A percentile compares a stretch with the other conserved stretches of the same genome.
phyloP scores from a whole-genome alignment of 305 asterid species.

The Plantago coronopus region DNA sequence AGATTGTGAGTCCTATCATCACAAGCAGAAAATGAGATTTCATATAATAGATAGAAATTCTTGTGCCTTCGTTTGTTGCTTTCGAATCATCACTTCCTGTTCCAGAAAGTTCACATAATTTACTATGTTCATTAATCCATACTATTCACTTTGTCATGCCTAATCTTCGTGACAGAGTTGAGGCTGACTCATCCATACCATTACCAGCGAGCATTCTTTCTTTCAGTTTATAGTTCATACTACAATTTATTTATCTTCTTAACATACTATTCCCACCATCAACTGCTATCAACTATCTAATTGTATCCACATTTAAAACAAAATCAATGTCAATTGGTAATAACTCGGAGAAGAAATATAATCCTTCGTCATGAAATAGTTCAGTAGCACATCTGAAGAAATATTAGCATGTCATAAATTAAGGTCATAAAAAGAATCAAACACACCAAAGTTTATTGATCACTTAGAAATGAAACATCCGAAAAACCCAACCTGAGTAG shows the following conservation, averaged over 20 bases:
- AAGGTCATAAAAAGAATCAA: no score
- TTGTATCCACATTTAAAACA: constrained; percentile 36
- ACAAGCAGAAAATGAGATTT: constrained; percentile 43
- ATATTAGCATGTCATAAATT: no score
- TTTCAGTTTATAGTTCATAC: no score
- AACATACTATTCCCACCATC: constrained; percentile 45
- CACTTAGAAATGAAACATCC: no score
- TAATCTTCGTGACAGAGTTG: constrained; percentile 45
- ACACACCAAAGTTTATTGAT: no score
- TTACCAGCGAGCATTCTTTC: constrained; percentile 57
- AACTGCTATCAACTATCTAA: constrained; percentile 40
- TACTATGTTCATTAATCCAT: constrained; percentile 29
- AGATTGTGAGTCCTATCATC: constrained; percentile 53
- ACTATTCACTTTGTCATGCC: constrained; percentile 39
- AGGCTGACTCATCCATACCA: constrained; percentile 58
- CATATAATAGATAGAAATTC: constrained; percentile 39
- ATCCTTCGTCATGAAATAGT: constrained; percentile 40
- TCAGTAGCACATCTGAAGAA: no score
- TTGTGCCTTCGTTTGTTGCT: constrained; percentile 49
- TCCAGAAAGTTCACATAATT: constrained; percentile 46
- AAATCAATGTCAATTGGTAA: constrained; percentile 33
- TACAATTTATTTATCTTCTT: constrained; percentile 56
- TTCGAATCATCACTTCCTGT: constrained; percentile 46
- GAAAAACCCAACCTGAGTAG: no score
- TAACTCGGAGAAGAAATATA: constrained; percentile 40